A percentile compares a stretch with the other conserved stretches of the same genome.
These are phyloP conservation scores for Scheffersomyces spartinae DNA, from an alignment of 805 yeast genomes.

Conservation along the genomic window DNA sequence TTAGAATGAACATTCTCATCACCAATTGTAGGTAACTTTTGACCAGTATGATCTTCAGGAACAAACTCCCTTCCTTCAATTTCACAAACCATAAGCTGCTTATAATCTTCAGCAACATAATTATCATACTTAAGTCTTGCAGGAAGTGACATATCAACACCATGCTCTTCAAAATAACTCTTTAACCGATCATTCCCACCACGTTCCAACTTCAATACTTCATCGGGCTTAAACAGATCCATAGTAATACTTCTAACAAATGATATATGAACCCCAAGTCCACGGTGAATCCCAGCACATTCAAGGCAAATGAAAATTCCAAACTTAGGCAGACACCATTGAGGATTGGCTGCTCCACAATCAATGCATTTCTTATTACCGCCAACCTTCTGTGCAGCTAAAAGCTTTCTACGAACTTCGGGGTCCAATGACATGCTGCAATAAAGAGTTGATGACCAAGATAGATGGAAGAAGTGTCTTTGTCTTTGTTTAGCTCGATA, in stretches of 20 bases:
- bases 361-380: conserved; percentile 86
- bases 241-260: conserved; percentile 94
- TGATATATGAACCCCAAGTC: conserved; percentile 92
- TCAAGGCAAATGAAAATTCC: conserved; percentile 96
- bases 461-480: neutral
- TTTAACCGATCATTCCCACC: conserved; percentile 84
- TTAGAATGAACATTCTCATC: neutral
- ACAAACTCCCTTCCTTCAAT: conserved; percentile 64
- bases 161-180: conserved; percentile 58
- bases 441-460: neutral
- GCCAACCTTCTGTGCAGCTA: conserved; percentile 68
- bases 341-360: conserved; percentile 93
- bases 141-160: conserved; percentile 52
- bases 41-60: conserved; percentile 49
- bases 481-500: conserved; percentile 6
- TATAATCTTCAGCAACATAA: conserved; percentile 89
- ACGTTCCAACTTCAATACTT: conserved; percentile 77
- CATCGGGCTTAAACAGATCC: conserved; percentile 97
- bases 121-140: conserved; percentile 75
- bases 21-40: conserved; percentile 22
- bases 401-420: conserved; percentile 71
- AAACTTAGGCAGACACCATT: conserved; percentile 98
- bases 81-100: conserved; percentile 62
- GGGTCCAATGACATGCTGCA: conserved; percentile 72
- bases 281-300: conserved; percentile 95